These are phyloP conservation scores for Debaryomyces sp. DNA, from an alignment of 1,139 yeast genomes.

Conservation along the genomic window DNA sequence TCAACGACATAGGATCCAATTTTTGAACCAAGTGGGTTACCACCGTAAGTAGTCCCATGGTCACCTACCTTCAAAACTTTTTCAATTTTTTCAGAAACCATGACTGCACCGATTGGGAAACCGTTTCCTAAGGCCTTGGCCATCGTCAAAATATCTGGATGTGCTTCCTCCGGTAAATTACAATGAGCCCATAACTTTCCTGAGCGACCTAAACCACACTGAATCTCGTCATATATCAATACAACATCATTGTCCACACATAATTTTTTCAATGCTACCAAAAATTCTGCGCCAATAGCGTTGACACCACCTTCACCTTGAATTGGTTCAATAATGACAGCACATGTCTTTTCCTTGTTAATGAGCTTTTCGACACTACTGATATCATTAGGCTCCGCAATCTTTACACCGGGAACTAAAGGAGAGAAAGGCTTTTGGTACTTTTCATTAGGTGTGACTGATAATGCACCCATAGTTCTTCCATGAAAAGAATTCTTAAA, in stretches of 20 bases:
- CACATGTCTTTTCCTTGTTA: conserved; percentile 74
- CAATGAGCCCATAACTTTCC: conserved; percentile 95
- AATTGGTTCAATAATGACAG: conserved; percentile 92
- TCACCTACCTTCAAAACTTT: conserved; percentile 79
- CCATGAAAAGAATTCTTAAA: conserved; percentile 93
- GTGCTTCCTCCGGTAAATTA: conserved; percentile 70
- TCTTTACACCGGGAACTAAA: conserved; percentile 78
- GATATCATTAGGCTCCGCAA: conserved; percentile 63
- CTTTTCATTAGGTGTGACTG: conserved; percentile 90
- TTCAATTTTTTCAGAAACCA: conserved; percentile 81
- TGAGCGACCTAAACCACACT: conserved; percentile 93
- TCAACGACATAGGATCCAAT: conserved; percentile 77
- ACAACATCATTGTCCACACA: conserved; percentile 74
- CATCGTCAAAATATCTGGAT: conserved; percentile 91
- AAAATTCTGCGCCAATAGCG: conserved; percentile 63
- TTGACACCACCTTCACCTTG: conserved; percentile 98
- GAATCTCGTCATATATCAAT: conserved; percentile 92
- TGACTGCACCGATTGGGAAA: conserved; percentile 94
- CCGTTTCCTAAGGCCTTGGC: conserved; percentile 98
- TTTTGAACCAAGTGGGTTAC: conserved; percentile 89
- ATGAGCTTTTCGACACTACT: conserved; percentile 60
- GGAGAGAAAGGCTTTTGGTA: conserved; percentile 92
- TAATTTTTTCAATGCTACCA: conserved; percentile 63
- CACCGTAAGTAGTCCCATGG: conserved; percentile 98
- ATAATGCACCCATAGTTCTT: conserved; percentile 88